These are phyloP conservation scores for Termitomyces sp. DNA, from an alignment of 768 basidiomycete species.

Conservation along the genomic window DNA sequence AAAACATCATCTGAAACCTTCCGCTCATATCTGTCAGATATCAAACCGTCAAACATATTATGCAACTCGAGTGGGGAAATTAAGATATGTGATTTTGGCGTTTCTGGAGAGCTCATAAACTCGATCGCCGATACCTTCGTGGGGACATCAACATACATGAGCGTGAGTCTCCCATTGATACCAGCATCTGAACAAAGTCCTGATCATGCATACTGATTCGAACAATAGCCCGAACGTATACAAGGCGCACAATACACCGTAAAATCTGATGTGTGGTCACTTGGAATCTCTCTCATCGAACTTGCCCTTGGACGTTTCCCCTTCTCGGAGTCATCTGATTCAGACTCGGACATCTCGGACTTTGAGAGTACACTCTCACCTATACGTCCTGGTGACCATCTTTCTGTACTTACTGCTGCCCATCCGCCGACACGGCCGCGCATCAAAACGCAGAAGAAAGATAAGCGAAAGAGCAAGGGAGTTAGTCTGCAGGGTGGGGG, in stretches of 20 bases:
- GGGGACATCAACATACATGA: slow-evolving; percentile 99
- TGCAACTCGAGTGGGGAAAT: slow-evolving; percentile 93
- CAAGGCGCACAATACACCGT: slow-evolving; percentile 98
- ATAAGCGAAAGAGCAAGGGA: slow-evolving; percentile 84
- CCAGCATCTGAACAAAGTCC: too few relatives aligned
- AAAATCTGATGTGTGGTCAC: slow-evolving; percentile 99
- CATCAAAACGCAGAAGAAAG: slow-evolving; percentile 54
- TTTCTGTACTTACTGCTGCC: slow-evolving; percentile 30
- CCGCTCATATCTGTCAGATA: slow-evolving; percentile 55
- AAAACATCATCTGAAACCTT: neutral
- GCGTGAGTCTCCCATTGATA: slow-evolving; percentile 54
- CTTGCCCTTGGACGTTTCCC: slow-evolving; percentile 96
- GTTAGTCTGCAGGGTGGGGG: slow-evolving; percentile 91
- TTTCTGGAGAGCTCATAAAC: slow-evolving; percentile 97
- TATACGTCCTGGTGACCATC: slow-evolving; percentile 37
- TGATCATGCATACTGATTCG: neutral
- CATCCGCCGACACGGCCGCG: slow-evolving; percentile 30
- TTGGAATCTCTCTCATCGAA: slow-evolving; percentile 96
- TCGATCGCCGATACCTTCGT: slow-evolving; percentile 99
- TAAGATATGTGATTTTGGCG: slow-evolving; percentile 99
- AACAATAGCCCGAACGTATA: slow-evolving; percentile 88
- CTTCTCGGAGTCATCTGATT: slow-evolving; percentile 76
- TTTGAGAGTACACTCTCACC: slow-evolving; percentile 80
- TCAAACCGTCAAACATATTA: slow-evolving; percentile 98
- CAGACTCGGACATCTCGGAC: slow-evolving; percentile 77